Percentiles rank a stretch among this genome's conserved stretches.
Conservation (phyloP, 2,329 filamentous ascomycete genomes). For the Colletotrichum chrysophilum region DNA sequence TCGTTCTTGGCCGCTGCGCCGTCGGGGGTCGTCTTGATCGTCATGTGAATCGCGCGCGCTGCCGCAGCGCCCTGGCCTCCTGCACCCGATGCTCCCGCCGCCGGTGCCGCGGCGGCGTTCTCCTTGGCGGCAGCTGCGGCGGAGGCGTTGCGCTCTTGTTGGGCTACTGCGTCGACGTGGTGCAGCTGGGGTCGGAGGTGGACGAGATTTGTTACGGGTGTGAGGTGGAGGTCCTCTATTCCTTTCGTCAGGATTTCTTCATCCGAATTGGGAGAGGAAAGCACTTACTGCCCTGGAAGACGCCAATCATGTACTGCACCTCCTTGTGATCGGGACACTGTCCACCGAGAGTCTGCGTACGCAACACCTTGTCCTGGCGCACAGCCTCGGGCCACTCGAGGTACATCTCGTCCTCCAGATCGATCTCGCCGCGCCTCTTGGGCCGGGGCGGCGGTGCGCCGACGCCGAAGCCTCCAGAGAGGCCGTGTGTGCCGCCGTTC, state of each 20-base stretch:
- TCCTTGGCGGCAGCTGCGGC: constrained; percentile 36
- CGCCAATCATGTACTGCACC: constrained; percentile 88
- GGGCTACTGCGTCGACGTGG: constrained; percentile 84
- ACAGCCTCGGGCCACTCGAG: constrained; percentile 72
- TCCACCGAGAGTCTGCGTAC: constrained; percentile 85
- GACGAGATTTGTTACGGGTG: constrained; percentile 80
- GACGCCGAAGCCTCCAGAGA: constrained; percentile 76
- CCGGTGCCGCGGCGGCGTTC: constrained; percentile 43
- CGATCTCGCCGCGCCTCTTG: constrained; percentile 37
- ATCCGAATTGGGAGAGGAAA: neutral
- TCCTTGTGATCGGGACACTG: constrained; percentile 73
- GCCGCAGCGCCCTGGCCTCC: constrained; percentile 55
- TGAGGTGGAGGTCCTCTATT: constrained; percentile 83
- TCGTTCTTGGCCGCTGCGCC: constrained; percentile 69
- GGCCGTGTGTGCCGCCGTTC: constrained; percentile 70
- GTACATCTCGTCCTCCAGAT: constrained; percentile 50
- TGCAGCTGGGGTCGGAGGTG: constrained; percentile 92
- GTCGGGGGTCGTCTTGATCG: constrained; percentile 78
- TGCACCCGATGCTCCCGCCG: constrained; percentile 35
- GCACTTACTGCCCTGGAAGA: constrained; percentile 81
- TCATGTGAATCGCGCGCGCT: constrained; percentile 83
- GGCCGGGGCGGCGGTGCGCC: constrained; percentile 48
- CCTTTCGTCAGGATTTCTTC: neutral
- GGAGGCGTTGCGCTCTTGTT: constrained; percentile 66
- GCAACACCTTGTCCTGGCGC: constrained; percentile 73